Evolutionary conservation across 768 basidiomycete species (phyloP).

Genomic region (Collybia sordida): DNA sequence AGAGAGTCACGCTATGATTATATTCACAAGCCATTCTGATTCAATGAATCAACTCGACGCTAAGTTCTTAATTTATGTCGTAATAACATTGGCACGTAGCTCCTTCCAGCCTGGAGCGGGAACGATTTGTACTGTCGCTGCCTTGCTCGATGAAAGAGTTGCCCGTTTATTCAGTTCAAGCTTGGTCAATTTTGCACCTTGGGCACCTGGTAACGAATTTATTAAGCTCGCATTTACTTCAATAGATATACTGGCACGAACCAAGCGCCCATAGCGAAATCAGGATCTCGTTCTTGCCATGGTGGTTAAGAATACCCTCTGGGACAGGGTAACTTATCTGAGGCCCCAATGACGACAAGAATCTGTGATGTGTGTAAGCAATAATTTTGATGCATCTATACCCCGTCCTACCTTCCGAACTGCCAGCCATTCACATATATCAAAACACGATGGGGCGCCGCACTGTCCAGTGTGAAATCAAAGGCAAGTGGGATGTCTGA

Average conservation of each 20-base stretch:
- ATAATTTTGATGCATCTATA: conserved; percentile 14
- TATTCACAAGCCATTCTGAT: too few relatives aligned
- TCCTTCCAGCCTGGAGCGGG: too few relatives aligned
- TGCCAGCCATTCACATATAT: conserved; percentile 76
- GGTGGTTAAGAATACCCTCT: conserved; percentile 36
- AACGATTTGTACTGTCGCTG: too few relatives aligned
- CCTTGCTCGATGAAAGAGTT: too few relatives aligned
- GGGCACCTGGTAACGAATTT: conserved; percentile 14
- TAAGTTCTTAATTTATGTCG: too few relatives aligned
- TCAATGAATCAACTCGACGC: too few relatives aligned
- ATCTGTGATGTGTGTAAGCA: conserved; percentile 19
- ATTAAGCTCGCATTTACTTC: neutral
- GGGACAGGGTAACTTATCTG: conserved; percentile 45
- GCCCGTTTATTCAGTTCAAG: too few relatives aligned
- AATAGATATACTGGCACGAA: conserved; percentile 10
- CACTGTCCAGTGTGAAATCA: conserved; percentile 48
- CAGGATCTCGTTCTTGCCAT: conserved; percentile 31
- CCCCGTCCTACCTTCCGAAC: conserved; percentile 53
- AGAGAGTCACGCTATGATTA: too few relatives aligned
- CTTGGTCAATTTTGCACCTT: conserved; percentile 20
- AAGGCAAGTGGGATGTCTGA: conserved; percentile 61
- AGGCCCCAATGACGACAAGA: conserved; percentile 39
- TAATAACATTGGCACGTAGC: too few relatives aligned
- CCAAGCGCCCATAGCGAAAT: conserved; percentile 35
- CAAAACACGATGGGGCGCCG: conserved; percentile 58